Conservation (phyloP, 1,284 basidiomycete species). For the Microbotryum violaceum region DNA sequence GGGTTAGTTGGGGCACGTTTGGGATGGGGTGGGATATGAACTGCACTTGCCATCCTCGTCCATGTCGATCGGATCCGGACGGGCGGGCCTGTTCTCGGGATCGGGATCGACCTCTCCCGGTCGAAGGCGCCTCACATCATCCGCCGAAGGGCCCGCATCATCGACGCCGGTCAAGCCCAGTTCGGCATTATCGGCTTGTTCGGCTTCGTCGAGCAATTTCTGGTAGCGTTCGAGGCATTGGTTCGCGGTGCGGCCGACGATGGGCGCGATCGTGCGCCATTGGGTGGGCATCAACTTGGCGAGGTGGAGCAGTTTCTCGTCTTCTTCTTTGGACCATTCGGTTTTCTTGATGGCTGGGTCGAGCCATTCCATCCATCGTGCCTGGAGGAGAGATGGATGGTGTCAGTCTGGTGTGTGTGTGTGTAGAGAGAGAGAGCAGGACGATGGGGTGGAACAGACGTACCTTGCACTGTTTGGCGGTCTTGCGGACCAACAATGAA, state of each 20-base stretch:
- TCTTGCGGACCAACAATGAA: constrained; percentile 93
- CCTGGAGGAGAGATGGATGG: constrained; percentile 2
- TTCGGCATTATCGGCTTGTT: constrained; percentile 78
- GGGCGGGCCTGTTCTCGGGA: constrained; percentile 94
- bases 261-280: constrained; percentile 98
- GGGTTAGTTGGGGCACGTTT: neutral
- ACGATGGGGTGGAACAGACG: constrained; percentile 40
- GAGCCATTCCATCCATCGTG: constrained; percentile 94
- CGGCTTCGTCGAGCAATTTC: constrained; percentile 93
- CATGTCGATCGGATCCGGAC: constrained; percentile 99
- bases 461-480: constrained; percentile 99
- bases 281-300: constrained; percentile 99
- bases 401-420: neutral
- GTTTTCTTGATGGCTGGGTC: constrained; percentile 99
- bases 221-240: constrained; percentile 98
- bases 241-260: constrained; percentile 96
- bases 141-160: constrained; percentile 77
- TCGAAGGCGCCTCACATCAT: constrained; percentile 78
- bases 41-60: constrained; percentile 74
- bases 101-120: constrained; percentile 99
- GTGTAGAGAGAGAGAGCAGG: neutral
- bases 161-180: constrained; percentile 71
- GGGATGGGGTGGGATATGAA: neutral
- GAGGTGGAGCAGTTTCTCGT: constrained; percentile 95
- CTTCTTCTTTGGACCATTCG: constrained; percentile 97